A percentile compares a stretch with the other conserved stretches of the same genome.
Evolutionary conservation across 75 land plant genomes (phyloP).

Genomic region (Ceratopteris richardii): DNA sequence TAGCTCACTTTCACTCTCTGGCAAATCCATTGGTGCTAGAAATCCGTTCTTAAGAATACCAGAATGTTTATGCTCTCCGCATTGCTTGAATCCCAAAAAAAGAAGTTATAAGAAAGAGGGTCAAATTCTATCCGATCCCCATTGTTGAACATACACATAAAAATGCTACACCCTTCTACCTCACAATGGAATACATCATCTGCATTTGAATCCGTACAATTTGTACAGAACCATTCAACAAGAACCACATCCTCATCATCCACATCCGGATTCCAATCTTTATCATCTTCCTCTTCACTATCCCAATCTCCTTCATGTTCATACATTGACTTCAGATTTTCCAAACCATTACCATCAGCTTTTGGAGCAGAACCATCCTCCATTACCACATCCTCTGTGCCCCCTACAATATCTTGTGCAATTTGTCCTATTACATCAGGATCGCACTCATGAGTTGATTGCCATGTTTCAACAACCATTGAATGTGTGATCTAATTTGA

Average conservation of each 20-base stretch:
- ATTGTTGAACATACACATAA: not conserved
- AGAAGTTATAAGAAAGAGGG: not conserved
- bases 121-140: too few species aligned
- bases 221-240: constrained; percentile 44
- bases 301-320: constrained; percentile 23
- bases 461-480: too few species aligned
- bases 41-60: constrained; percentile 51
- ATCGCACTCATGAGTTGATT: too few species aligned
- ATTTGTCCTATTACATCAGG: too few species aligned
- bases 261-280: constrained; percentile 46
- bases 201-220: constrained; percentile 48
- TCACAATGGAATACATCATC: constrained; percentile 33
- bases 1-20: constrained; percentile 6
- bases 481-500: too few species aligned
- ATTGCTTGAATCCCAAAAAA: constrained; percentile 25
- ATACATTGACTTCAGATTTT: constrained; percentile 16
- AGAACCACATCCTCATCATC: not conserved
- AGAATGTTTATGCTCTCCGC: constrained; percentile 59
- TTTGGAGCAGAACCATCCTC: too few species aligned
- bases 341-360: too few species aligned
- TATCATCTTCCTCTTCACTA: constrained; percentile 49
- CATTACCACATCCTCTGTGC: too few species aligned
- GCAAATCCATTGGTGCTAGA: constrained; percentile 31
- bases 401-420: too few species aligned
- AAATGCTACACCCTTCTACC: constrained; percentile 14